Evolutionary conservation across 305 asterid genomes (phyloP).

Genomic region (Fraxinus sp.): DNA sequence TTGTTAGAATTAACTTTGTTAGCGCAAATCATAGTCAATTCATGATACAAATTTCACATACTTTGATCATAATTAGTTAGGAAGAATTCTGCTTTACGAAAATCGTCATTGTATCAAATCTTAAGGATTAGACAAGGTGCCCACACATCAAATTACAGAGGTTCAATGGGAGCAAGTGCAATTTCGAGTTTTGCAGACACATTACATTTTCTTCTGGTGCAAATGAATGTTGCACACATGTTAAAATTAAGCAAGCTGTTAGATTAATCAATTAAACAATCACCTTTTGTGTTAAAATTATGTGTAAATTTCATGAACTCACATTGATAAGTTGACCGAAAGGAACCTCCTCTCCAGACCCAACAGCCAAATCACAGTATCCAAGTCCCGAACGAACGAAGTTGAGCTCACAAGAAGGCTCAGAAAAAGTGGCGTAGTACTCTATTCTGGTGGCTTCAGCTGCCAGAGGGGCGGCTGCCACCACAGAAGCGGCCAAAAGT

Average conservation of each 20-base stretch:
- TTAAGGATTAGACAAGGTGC: background rate
- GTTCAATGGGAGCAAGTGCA: background rate
- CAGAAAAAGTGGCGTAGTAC: slow-evolving; percentile 78
- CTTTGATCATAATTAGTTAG: background rate
- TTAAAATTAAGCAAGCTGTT: background rate
- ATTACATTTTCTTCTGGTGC: background rate
- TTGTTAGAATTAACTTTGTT: background rate
- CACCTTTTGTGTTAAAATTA: background rate
- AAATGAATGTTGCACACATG: background rate
- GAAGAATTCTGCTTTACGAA: background rate
- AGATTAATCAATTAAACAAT: background rate
- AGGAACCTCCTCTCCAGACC: slow-evolving; percentile 72
- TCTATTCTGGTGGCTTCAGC: slow-evolving; percentile 79
- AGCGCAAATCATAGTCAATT: background rate
- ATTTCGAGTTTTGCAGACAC: background rate
- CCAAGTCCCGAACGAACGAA: slow-evolving; percentile 82
- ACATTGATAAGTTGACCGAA: slow-evolving; percentile 67
- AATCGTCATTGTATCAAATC: background rate
- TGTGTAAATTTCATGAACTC: slow-evolving; percentile 20
- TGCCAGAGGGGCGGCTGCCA: slow-evolving; percentile 57
- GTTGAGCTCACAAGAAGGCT: slow-evolving; percentile 74
- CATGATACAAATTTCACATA: background rate
- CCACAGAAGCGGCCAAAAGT: slow-evolving; percentile 60
- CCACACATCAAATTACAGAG: background rate
- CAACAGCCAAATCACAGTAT: slow-evolving; percentile 71